Evolutionary conservation across 2,329 filamentous ascomycete genomes (phyloP).

Genomic region (Paraphaeosphaeria minitans): DNA sequence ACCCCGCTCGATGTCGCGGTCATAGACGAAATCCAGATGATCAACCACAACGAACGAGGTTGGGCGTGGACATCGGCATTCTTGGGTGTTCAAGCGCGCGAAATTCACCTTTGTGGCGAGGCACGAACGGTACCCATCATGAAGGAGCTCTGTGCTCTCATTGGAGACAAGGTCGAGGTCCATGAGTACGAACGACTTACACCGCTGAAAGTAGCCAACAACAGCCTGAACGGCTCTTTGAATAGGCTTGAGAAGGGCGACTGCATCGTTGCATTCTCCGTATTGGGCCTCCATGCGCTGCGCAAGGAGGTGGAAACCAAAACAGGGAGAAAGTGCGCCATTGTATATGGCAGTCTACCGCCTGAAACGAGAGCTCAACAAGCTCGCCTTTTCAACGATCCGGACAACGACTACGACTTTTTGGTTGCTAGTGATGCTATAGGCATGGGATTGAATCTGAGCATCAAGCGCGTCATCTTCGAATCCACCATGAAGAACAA

Average conservation of each 20-base stretch:
- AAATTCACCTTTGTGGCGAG: constrained; percentile 94
- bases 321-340: constrained; percentile 82
- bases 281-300: constrained; percentile 78
- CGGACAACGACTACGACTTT: constrained; percentile 92
- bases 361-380: constrained; percentile 93
- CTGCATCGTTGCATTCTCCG: constrained; percentile 84
- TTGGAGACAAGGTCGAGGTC: constrained; percentile 81
- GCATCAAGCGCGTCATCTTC: constrained; percentile 87
- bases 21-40: constrained; percentile 99
- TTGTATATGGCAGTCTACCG: constrained; percentile 89
- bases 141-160: constrained; percentile 73
- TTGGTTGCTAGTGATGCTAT: constrained; percentile 94
- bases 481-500: constrained; percentile 77
- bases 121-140: constrained; percentile 80
- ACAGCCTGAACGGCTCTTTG: constrained; percentile 68
- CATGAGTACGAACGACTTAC: constrained; percentile 86
- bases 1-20: constrained; percentile 83
- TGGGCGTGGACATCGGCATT: constrained; percentile 95
- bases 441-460: constrained; percentile 95
- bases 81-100: constrained; percentile 82
- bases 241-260: constrained; percentile 83
- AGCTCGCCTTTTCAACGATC: constrained; percentile 91
- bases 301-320: constrained; percentile 75
- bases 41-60: constrained; percentile 76
- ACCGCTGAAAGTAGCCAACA: constrained; percentile 68